phyloP scores from a whole-genome alignment of 2,329 filamentous ascomycete species.

The Ophiocordyceps australis region DNA sequence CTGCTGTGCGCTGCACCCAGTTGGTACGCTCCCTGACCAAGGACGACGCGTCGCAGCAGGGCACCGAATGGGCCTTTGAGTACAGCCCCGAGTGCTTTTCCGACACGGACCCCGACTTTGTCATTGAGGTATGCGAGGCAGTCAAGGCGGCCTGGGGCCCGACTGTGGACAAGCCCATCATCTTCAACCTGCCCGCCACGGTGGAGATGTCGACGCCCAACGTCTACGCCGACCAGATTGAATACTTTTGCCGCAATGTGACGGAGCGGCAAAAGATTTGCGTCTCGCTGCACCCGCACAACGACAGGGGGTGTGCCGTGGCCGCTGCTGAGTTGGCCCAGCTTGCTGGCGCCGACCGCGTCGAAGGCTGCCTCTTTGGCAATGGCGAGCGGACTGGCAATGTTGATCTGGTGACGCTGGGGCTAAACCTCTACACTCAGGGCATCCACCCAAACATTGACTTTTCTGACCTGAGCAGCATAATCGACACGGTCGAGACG shows the following conservation, averaged over 20 bases:
- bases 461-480: conserved; percentile 71
- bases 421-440: conserved; percentile 87
- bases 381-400: conserved; percentile 95
- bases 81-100: conserved; percentile 84
- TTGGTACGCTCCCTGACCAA: conserved; percentile 84
- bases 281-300: conserved; percentile 85
- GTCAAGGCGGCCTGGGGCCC: conserved; percentile 92
- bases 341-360: conserved; percentile 89
- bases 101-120: conserved; percentile 72
- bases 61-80: conserved; percentile 58
- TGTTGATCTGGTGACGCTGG: conserved; percentile 84
- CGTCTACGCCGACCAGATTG: conserved; percentile 88
- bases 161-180: conserved; percentile 60
- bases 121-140: conserved; percentile 69
- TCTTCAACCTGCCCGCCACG: conserved; percentile 93
- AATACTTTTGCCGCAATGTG: conserved; percentile 84
- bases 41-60: conserved; percentile 38
- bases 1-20: conserved; percentile 73
- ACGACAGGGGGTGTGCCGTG: conserved; percentile 79
- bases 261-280: conserved; percentile 71
- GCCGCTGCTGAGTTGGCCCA: conserved; percentile 84
- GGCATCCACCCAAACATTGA: conserved; percentile 73
- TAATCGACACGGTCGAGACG: conserved; percentile 80
- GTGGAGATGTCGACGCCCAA: conserved; percentile 93
- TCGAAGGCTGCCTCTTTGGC: conserved; percentile 79